phyloP scores from a whole-genome alignment of 2,329 filamentous ascomycete species.

The Plenodomus biglobosus region DNA sequence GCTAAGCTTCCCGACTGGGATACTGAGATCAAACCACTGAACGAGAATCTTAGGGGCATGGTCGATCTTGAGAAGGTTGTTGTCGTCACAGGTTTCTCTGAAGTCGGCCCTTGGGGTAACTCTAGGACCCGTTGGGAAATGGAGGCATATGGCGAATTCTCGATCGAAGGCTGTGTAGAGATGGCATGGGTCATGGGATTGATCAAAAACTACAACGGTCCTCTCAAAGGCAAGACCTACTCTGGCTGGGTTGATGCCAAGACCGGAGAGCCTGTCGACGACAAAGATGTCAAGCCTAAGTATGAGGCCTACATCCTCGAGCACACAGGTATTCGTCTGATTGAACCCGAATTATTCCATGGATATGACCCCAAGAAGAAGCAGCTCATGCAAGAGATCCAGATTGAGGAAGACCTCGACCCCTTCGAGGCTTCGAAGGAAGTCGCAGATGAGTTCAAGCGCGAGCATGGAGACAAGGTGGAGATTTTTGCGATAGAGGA shows the following conservation, averaged over 20 bases:
- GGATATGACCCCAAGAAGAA: slow-evolving; percentile 99
- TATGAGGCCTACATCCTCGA: slow-evolving; percentile 97
- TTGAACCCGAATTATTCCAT: slow-evolving; percentile 94
- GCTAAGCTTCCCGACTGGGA: slow-evolving; percentile 90
- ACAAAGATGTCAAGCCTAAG: slow-evolving; percentile 96
- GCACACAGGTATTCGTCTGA: slow-evolving; percentile 94
- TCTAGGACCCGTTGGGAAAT: slow-evolving; percentile 98
- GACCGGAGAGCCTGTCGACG: slow-evolving; percentile 90
- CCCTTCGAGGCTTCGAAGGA: slow-evolving; percentile 98
- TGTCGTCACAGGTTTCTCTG: slow-evolving; percentile 93
- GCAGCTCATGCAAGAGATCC: slow-evolving; percentile 95
- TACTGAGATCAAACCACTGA: slow-evolving; percentile 83
- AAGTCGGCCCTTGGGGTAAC: slow-evolving; percentile 98
- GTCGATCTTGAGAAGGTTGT: slow-evolving; percentile 98
- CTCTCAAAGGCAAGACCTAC: slow-evolving; percentile 93
- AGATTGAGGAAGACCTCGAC: slow-evolving; percentile 95
- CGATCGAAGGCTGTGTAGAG: slow-evolving; percentile 94
- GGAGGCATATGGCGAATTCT: slow-evolving; percentile 96
- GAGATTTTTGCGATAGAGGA: slow-evolving; percentile 95
- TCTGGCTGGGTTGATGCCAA: slow-evolving; percentile 96
- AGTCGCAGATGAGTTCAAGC: slow-evolving; percentile 94
- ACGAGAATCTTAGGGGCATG: slow-evolving; percentile 90
- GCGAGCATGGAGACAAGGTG: slow-evolving; percentile 95
- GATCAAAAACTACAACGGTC: slow-evolving; percentile 97
- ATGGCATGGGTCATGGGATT: slow-evolving; percentile 99